Base-by-base conservation (phyloP, 345 rosid species). In the Abelmoschus esculentus region DNA sequence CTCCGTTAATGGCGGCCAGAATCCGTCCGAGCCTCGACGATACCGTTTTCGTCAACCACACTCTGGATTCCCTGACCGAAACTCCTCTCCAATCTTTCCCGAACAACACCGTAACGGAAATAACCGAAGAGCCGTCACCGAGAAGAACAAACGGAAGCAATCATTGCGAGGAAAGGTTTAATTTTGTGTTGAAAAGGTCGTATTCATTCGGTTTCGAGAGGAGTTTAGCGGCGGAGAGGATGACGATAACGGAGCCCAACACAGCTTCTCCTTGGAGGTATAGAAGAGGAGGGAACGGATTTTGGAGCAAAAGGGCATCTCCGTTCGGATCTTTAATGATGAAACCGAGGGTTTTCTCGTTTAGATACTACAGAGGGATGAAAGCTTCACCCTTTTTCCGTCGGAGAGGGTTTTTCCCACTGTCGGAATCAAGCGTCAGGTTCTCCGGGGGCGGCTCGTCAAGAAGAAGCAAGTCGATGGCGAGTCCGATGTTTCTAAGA, bases 151-250 rank as follows among this genome's bases (percentile, higher is more conserved):
- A 32, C 5, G 72, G 61, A 2, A 66, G 54, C 22, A 28, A 5
- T 4, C 66, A 72, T 26, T 81, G 85, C 2, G 93, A 84, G 61
- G 86, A 79, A 26, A 78, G 90, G 40, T 78, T 85, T 66, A 74
- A 74, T 9, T 76, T 80, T 15, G 83, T 76, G 61, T 61, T 93
- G 70, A 93, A 90, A 77, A 70, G 97, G 46, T 93, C 97, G 0
- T 86, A 91, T 68, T 93, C 98, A 0, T 91, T 91, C 62, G 96
- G 90, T 1, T 89, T 83, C 79, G 98, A 90, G 79, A 77, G 98
- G 70, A 87, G 88, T 62, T 67, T 81, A 0, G 82, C 83, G 4
- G 82, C 97, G 54, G 97, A 90, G 74, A 87, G 93, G 73, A 83
- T 86, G 77, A 49, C 7, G n/a, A 76, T 80, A 36, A 80, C 75